Evolutionary conservation across 2,329 filamentous ascomycete genomes (phyloP).

Genomic region (Pseudopithomyces maydicus): DNA sequence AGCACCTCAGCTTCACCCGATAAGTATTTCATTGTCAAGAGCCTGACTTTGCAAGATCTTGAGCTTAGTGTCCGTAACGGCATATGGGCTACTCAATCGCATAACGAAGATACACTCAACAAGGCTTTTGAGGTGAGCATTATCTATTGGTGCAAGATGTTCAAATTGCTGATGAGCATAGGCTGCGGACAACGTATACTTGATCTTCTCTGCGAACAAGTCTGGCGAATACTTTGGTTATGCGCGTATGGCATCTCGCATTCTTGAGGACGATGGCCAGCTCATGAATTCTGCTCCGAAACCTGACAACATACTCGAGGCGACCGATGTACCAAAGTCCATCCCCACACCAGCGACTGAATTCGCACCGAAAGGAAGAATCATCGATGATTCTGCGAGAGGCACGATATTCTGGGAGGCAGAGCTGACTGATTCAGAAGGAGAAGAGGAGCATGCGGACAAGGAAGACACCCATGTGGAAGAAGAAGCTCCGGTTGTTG

Average conservation of each 20-base stretch:
- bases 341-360: constrained; percentile 80
- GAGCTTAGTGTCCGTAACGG: constrained; percentile 86
- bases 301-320: constrained; percentile 58
- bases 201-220: constrained; percentile 96
- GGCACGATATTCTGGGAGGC: constrained; percentile 98
- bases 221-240: constrained; percentile 97
- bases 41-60: constrained; percentile 86
- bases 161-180: constrained; percentile 45
- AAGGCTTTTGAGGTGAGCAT: constrained; percentile 74
- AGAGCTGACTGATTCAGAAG: constrained; percentile 63
- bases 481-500: constrained; percentile 43
- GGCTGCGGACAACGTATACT: constrained; percentile 81
- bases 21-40: constrained; percentile 92
- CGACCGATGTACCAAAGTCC: constrained; percentile 74
- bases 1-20: constrained; percentile 60
- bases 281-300: constrained; percentile 61
- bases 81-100: constrained; percentile 91
- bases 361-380: constrained; percentile 78
- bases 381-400: constrained; percentile 91
- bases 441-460: constrained; percentile 53
- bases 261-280: constrained; percentile 70
- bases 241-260: constrained; percentile 84
- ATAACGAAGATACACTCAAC: constrained; percentile 87
- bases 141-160: not conserved
- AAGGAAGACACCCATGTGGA: constrained; percentile 41